Base-by-base conservation (phyloP, 176 grass and related monocot species). In the Avena atlantica region DNA sequence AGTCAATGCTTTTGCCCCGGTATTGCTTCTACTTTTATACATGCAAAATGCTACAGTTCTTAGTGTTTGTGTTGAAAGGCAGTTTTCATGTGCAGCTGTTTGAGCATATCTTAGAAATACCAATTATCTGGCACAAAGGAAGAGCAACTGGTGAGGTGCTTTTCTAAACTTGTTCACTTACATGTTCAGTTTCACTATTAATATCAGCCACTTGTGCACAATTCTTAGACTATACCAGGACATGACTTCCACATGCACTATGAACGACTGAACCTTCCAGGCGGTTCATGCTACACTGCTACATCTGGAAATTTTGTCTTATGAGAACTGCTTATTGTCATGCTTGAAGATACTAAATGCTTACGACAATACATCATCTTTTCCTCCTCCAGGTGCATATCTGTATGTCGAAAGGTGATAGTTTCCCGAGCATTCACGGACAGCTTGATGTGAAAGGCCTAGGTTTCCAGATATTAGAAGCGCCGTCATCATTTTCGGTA, bases 111-210 rank as follows among this genome's bases (percentile, higher is more conserved):
- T 71, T 98, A 81, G 92, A 98, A 86, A 94, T 98, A 83, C 97
- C 97, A 88, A 36, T 92, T 87, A 59, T 79, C 82, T 96, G 92
- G 90, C 80, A 87, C 25, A 96, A 94, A 89, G 97, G 97, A 55
- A 96, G 97, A 96, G 92, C 94, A 89, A 91, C 92, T n/a, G 97
- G 97, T 88, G 97, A 98, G 97, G 97, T 98, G 94, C 80, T 87
- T 88, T 67, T 89, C 91, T 95, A 74, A 79, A 90, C 87, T 87
- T 93, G 49, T 81, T 79, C 79, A 60, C 55, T 84, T 84, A 24
- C 77, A 52, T 82, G 36, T 68, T 40, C 69, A 44, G 73, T 74
- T 78, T 23, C 76, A 68, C 40, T 76, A 56, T 53, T 80, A 84
- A 48, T 64, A 78, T 70, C 57, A 56, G 40, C 48, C 72, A 73